phyloP scores from a whole-genome alignment of 2,329 filamentous ascomycete genomes.

The Cladosporium phlei region DNA sequence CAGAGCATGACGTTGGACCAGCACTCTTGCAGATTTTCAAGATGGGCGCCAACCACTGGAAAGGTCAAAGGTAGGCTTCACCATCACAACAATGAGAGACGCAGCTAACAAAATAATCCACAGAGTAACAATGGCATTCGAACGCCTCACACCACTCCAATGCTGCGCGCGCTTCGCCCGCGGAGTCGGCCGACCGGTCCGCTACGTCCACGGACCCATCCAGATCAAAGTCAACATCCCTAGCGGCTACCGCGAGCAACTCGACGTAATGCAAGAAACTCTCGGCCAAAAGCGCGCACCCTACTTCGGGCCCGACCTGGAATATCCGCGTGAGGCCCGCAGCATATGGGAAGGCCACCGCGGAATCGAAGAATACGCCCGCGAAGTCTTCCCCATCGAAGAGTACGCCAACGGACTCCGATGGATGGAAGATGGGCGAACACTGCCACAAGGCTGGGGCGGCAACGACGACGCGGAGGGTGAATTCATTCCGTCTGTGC shows the following conservation, averaged over 20 bases:
- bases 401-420: constrained; percentile 89
- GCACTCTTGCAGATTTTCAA: constrained; percentile 93
- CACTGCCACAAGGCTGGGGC: not conserved
- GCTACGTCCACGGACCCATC: constrained; percentile 73
- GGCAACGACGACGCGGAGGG: not conserved
- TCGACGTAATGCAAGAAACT: constrained; percentile 60
- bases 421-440: constrained; percentile 66
- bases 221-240: constrained; percentile 83
- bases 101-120: not conserved
- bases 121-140: constrained; percentile 84
- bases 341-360: constrained; percentile 88
- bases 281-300: constrained; percentile 57
- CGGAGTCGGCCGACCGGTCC: constrained; percentile 71
- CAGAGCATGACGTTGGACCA: constrained; percentile 91
- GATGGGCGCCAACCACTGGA: constrained; percentile 82
- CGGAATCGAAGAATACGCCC: constrained; percentile 87
- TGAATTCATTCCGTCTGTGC: not conserved
- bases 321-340: constrained; percentile 66
- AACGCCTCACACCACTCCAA: constrained; percentile 77
- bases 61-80: constrained; percentile 57
- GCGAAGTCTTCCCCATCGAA: constrained; percentile 89
- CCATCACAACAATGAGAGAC: not conserved
- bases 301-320: constrained; percentile 59
- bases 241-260: constrained; percentile 79
- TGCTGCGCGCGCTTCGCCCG: constrained; percentile 75